Evolutionary conservation across 129 eudicot species (phyloP).

Genomic region (Centrapalus pauciflorus): DNA sequence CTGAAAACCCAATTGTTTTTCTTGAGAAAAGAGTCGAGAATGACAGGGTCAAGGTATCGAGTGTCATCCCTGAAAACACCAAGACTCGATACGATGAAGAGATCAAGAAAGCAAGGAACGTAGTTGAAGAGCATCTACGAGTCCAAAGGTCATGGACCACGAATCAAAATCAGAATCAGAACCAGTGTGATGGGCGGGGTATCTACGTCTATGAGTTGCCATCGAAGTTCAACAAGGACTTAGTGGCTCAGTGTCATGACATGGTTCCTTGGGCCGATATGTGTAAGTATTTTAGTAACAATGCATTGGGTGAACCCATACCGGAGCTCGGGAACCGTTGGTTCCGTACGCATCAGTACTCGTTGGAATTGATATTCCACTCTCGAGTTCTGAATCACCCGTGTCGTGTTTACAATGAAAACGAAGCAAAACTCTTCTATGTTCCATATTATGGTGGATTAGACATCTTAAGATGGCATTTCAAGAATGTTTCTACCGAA

Average conservation of each 20-base stretch:
- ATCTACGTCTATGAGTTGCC: conserved; percentile 75
- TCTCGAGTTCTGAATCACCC: conserved; percentile 67
- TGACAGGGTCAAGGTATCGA: neutral
- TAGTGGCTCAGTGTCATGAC: conserved; percentile 51
- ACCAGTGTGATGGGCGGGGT: conserved; percentile 52
- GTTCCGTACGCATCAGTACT: conserved; percentile 78
- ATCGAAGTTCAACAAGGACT: conserved; percentile 72
- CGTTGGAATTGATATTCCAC: conserved; percentile 75
- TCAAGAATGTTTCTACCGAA: conserved; percentile 55
- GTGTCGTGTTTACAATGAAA: conserved; percentile 58
- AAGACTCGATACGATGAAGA: conserved; percentile 22
- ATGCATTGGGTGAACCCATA: conserved; percentile 68
- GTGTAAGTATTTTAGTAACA: conserved; percentile 57
- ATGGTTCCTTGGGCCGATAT: conserved; percentile 60
- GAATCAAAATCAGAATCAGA: conserved; percentile 14
- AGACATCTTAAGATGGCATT: conserved; percentile 82
- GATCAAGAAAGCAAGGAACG: conserved; percentile 37
- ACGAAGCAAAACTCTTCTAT: conserved; percentile 67
- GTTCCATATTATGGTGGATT: conserved; percentile 86
- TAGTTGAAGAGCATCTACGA: conserved; percentile 49
- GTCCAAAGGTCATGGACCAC: conserved; percentile 58
- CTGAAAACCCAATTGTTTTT: neutral
- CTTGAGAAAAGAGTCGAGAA: conserved; percentile 1
- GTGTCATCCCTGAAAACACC: conserved; percentile 9
- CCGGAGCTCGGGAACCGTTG: conserved; percentile 60